These are phyloP conservation scores for Epichloe gansuensis DNA, from an alignment of 2,329 filamentous ascomycete species.

Conservation along the genomic window DNA sequence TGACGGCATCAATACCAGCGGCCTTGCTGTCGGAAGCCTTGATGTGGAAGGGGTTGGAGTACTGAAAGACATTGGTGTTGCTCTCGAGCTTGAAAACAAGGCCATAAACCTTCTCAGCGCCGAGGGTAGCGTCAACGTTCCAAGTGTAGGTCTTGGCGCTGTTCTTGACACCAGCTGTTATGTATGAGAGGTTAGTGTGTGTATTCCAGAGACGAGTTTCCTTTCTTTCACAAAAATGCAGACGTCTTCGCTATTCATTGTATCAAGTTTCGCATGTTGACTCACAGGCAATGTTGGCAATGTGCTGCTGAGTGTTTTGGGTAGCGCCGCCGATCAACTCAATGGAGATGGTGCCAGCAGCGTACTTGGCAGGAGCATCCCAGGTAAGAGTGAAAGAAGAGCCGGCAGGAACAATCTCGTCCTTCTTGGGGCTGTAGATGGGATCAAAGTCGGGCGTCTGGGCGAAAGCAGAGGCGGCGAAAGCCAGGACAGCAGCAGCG, in stretches of 20 bases:
- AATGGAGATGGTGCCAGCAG: slow-evolving; percentile 36
- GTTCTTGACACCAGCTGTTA: slow-evolving; percentile 35
- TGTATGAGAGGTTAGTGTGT: not conserved
- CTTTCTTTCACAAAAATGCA: too few relatives aligned
- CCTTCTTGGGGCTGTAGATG: slow-evolving; percentile 34
- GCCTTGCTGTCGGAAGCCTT: slow-evolving; percentile 15
- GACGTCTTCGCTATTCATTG: not conserved
- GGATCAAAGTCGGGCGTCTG: slow-evolving; percentile 45
- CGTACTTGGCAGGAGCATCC: slow-evolving; percentile 29
- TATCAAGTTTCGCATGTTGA: slow-evolving; percentile 8
- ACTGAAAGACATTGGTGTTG: slow-evolving; percentile 42
- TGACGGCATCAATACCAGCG: slow-evolving; percentile 16
- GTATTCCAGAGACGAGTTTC: not conserved
- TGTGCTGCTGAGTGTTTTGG: slow-evolving; percentile 28
- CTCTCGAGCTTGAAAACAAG: slow-evolving; percentile 40
- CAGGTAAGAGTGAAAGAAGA: slow-evolving; percentile 39
- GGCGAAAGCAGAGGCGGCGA: slow-evolving; percentile 37
- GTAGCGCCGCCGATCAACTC: slow-evolving; percentile 40
- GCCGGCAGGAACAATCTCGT: slow-evolving; percentile 35
- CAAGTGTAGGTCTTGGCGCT: slow-evolving; percentile 34
- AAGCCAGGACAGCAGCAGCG: slow-evolving; percentile 37
- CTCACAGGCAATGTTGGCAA: slow-evolving; percentile 39
- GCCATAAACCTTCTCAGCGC: slow-evolving; percentile 39
- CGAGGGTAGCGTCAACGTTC: slow-evolving; percentile 34
- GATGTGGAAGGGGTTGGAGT: slow-evolving; percentile 50